Conservation (phyloP, 345 rosid species). For the Citrus glauca region DNA sequence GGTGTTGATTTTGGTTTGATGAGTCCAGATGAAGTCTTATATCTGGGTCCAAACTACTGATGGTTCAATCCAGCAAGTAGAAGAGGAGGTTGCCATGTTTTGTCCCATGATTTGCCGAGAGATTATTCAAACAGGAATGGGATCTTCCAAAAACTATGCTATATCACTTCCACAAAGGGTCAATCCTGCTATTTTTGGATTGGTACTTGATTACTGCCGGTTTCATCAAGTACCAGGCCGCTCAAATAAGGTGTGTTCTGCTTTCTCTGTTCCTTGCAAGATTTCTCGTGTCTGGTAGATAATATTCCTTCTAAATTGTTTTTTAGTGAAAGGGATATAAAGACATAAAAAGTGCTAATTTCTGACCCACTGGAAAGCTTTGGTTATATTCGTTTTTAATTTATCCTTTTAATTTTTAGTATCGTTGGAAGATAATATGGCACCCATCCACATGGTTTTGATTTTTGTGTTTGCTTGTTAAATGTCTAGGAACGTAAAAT, state of each 20-base stretch:
- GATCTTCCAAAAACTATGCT: constrained; percentile 63
- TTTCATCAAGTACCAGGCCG: constrained; percentile 63
- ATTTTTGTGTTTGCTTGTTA: constrained; percentile 5
- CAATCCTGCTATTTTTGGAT: constrained; percentile 51
- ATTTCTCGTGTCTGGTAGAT: background rate
- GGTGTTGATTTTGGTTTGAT: constrained; percentile 7
- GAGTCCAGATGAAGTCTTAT: constrained; percentile 53
- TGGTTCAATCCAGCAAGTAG: constrained; percentile 73
- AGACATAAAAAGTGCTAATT: background rate
- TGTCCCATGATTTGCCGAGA: constrained; percentile 67
- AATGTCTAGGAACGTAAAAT: constrained; percentile 50
- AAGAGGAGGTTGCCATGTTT: constrained; percentile 77
- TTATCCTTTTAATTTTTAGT: background rate
- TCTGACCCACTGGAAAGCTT: background rate
- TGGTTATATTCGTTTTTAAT: background rate
- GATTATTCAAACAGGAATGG: constrained; percentile 53
- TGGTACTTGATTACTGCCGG: constrained; percentile 62
- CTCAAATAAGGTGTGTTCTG: constrained; percentile 53
- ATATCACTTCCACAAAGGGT: constrained; percentile 63
- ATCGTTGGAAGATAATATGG: background rate
- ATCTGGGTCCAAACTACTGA: constrained; percentile 72
- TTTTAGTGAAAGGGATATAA: background rate
- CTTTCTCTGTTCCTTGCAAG: background rate
- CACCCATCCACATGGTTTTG: background rate
- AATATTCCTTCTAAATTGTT: background rate